Evolutionary conservation across 2,329 filamentous ascomycete species (phyloP), one percentile per base, ranked within the genome.

Genomic region (Colletotrichum cordylinicola): DNA sequence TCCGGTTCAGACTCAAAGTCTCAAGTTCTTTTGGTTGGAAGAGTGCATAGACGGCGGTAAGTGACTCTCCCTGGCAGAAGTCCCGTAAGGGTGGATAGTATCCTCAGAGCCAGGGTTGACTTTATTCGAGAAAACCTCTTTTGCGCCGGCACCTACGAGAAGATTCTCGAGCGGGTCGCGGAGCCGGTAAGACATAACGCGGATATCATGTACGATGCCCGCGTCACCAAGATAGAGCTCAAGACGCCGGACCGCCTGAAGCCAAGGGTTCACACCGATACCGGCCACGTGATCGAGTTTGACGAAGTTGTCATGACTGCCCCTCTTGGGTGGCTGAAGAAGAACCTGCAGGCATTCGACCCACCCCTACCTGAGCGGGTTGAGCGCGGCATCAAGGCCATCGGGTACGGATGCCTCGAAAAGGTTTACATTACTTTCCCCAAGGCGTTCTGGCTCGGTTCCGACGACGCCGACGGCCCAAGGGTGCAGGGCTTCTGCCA

Each of bases 11-110:
- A 89, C 81, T 31, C 94, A 96, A 82, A 95, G 93, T 79, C 85
- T 95, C 37, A 94, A 93, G 84, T 95, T 92, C 84, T 94, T 95
- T 82, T 95, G 93, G 93, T 82, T 96, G 7, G 94, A 96, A 81
- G 93, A 95, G 83, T 94, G 93, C 78, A 92, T 95, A 68, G 93
- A 95, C 81, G 94, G 93, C 61, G 90, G 91, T 91, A 81, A 79
- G 86, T 79, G 29, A 29, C n/a, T 61, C 10, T 21, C 43, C 21
- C 8, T 39, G 29, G 21, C 27, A 16, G 35, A 8, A 67, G 24
- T n/a, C 72, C 29, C 8, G 21, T 16, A 6, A 33, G 67, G 29
- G 9, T 21, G 66, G 33, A 58, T 58, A 62, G 43, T 43, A 24
- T 67, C 31, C 56, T 55, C 18, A 33, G 16, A 37, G 61, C 39